Evolutionary conservation across 2,329 filamentous ascomycete species (phyloP), one percentile per base, ranked within the genome.

Genomic region (Diaporthe sp.): DNA sequence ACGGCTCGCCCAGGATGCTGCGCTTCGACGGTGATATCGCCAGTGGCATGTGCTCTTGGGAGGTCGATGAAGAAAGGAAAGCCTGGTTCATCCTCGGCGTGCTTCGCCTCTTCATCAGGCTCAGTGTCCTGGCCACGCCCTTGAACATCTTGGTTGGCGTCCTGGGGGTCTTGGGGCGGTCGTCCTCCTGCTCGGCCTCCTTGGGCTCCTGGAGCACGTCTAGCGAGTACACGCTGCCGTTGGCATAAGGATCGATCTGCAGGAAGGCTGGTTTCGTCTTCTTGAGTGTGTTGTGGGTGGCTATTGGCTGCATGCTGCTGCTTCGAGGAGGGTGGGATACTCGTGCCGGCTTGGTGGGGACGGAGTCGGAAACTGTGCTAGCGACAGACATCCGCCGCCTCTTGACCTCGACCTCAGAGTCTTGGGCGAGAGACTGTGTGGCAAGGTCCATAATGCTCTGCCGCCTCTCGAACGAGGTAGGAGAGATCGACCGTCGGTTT

Each of bases 31-130:
- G 82, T 73, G 82, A 82, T 79, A 74, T 40, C 61, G 70, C 75
- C 72, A 75, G 72, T 71, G 80, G 75, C 66, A 85, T 77, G 74
- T 78, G 82, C 55, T 85, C 83, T 25, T 80, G 80, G 10, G 83
- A 82, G 50, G 79, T 78, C n/a, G 79, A 79, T 42, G 79, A 79
- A 42, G 79, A 79, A 42, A 83, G 35, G 58, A 68, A 75, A 58
- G 82, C 80, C 17, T 81, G 77, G 77, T 82, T 84, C 76, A 91
- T 83, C 33, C 84, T 83, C 10, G 87, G 87, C 72, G 85, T 85
- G 83, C 89, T 91, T 77, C 87, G 86, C 85, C 89, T 90, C 79
- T 86, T 85, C 66, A 87, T 87, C 40, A 91, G 82, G 77, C 85
- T 90, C 57, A 91, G 82, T 4, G 89, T 89, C 78, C 88, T 86